A percentile compares a stretch with the other conserved stretches of the same genome.
These are phyloP conservation scores for Rubroshorea leprosula DNA, from an alignment of 345 rosid species.

Conservation along the genomic window DNA sequence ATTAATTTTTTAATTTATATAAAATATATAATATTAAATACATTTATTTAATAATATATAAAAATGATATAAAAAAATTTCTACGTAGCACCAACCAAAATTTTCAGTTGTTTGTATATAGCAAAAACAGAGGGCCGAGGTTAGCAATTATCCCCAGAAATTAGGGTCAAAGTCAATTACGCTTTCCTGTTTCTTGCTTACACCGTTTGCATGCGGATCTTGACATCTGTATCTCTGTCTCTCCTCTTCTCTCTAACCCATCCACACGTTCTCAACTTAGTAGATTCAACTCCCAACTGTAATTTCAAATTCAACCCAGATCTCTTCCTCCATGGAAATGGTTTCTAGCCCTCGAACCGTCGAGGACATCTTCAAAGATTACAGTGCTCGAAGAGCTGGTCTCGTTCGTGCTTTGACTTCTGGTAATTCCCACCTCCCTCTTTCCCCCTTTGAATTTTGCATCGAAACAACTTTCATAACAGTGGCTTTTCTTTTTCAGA, in stretches of 20 bases:
- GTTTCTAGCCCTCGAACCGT: conserved; percentile 81
- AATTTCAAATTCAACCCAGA: conserved; percentile 2
- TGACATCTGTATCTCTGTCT: conserved; percentile 2
- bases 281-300: background rate
- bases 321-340: conserved; percentile 21
- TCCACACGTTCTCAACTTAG: too few species aligned
- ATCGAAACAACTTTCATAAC: background rate
- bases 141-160: too few species aligned
- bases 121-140: too few species aligned
- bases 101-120: too few species aligned
- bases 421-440: conserved; percentile 33
- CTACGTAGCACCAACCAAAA: too few species aligned
- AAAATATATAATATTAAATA: too few species aligned
- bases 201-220: background rate
- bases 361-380: conserved; percentile 95
- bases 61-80: too few species aligned
- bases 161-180: too few species aligned
- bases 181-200: too few species aligned
- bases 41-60: too few species aligned
- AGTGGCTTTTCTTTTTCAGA: conserved; percentile 38
- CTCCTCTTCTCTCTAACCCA: background rate
- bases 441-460: background rate
- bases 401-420: conserved; percentile 86
- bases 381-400: conserved; percentile 61
- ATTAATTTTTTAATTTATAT: too few species aligned